These are phyloP conservation scores for Fraxinus baroniana DNA, from an alignment of 305 asterid species.

Conservation along the genomic window DNA sequence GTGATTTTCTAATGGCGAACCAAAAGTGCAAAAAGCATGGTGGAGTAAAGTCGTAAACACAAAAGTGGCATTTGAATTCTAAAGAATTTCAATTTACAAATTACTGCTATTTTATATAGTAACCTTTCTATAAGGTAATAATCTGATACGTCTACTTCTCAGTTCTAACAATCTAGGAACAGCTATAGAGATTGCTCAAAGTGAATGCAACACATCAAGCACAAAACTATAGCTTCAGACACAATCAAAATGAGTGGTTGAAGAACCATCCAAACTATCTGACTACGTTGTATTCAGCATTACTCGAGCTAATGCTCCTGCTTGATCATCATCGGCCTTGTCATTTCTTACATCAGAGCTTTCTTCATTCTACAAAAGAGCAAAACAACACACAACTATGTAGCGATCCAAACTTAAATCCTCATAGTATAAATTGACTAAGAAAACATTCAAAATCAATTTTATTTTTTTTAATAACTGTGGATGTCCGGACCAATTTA, in stretches of 20 bases:
- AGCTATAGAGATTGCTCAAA: not conserved
- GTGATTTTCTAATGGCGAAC: not conserved
- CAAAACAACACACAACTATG: not conserved
- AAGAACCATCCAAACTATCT: not conserved
- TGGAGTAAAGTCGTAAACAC: not conserved
- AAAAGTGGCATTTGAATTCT: not conserved
- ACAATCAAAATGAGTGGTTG: not conserved
- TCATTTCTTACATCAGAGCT: constrained; percentile 17
- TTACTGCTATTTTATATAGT: not conserved
- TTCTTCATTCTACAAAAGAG: constrained; percentile 32
- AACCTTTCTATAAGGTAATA: not conserved
- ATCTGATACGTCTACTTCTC: not conserved
- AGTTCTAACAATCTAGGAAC: not conserved
- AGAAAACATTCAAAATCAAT: not conserved
- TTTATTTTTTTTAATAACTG: too few species aligned
- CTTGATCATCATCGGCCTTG: constrained; percentile 23
- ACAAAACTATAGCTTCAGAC: not conserved
- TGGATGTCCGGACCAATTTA: too few species aligned
- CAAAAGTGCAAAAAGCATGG: not conserved
- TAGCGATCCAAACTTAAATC: not conserved
- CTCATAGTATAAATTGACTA: not conserved
- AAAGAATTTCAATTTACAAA: not conserved
- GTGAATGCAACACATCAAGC: not conserved
- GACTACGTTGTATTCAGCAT: constrained; percentile 8
- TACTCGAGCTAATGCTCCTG: constrained; percentile 14